Evolutionary conservation across 2,329 filamentous ascomycete species (phyloP).

Genomic region (Cladosporium austrohemisphaericum): DNA sequence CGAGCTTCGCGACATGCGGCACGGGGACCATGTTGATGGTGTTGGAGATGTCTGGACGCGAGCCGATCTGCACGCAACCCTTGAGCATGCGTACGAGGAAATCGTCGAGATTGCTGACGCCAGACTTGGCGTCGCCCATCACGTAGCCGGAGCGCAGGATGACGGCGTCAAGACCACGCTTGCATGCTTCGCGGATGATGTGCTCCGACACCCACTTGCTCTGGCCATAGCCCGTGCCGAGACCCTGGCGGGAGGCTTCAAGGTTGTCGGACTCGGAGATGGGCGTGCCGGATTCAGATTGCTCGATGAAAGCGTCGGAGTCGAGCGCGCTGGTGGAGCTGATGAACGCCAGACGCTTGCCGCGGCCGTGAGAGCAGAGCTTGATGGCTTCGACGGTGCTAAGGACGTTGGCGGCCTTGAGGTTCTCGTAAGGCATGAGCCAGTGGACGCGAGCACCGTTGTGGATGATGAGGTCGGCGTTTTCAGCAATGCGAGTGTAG

Average conservation of each 20-base stretch:
- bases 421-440: conserved; percentile 71
- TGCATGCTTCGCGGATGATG: conserved; percentile 73
- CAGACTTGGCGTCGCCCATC: conserved; percentile 66
- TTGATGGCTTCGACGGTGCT: conserved; percentile 71
- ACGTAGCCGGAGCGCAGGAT: conserved; percentile 85
- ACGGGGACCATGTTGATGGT: conserved; percentile 88
- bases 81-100: conserved; percentile 85
- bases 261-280: conserved; percentile 76
- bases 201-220: conserved; percentile 78
- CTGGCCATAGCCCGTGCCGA: conserved; percentile 87
- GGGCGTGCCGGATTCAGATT: conserved; percentile 66
- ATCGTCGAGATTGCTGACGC: conserved; percentile 77
- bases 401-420: conserved; percentile 73
- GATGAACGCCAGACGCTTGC: conserved; percentile 78
- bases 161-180: conserved; percentile 68
- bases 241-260: conserved; percentile 67
- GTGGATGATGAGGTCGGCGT: conserved; percentile 68
- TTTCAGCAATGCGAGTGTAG: conserved; percentile 63
- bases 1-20: conserved; percentile 74
- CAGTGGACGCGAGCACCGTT: conserved; percentile 79
- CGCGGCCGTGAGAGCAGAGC: conserved; percentile 71
- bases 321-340: conserved; percentile 81
- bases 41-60: conserved; percentile 74
- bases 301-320: conserved; percentile 71
- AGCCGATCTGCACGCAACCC: conserved; percentile 75